Evolutionary conservation across 179 eudicot genomes (phyloP).

Genomic region (Drosera spatulata): DNA sequence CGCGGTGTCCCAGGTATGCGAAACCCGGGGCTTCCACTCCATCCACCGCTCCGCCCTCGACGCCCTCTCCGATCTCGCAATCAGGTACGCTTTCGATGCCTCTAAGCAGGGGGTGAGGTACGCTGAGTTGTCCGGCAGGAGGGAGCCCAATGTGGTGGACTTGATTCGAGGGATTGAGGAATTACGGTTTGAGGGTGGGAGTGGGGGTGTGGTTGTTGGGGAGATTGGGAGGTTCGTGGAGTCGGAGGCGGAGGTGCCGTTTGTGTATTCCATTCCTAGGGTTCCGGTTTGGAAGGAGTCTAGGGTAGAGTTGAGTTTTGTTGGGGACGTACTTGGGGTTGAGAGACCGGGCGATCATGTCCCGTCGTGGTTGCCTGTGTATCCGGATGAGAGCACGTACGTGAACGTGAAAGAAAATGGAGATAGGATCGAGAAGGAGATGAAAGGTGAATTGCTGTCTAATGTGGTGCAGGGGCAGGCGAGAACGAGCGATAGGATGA

Average conservation of each 20-base stretch:
- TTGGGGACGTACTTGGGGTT: conserved; percentile 18
- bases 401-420: conserved; percentile 22
- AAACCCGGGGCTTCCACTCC: background rate
- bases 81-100: conserved; percentile 31
- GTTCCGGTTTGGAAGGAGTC: conserved; percentile 39
- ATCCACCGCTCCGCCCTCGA: conserved; percentile 11
- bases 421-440: conserved; percentile 28
- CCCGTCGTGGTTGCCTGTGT: conserved; percentile 62
- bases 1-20: background rate
- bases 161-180: conserved; percentile 63
- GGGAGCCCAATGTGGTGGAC: conserved; percentile 56
- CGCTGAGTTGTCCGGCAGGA: conserved; percentile 48
- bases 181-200: conserved; percentile 34
- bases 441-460: conserved; percentile 8
- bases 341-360: conserved; percentile 42
- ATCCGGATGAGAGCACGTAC: conserved; percentile 40
- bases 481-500: too few species aligned
- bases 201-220: conserved; percentile 21
- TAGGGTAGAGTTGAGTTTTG: conserved; percentile 26
- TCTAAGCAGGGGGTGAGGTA: conserved; percentile 36
- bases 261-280: conserved; percentile 41
- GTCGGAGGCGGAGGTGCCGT: conserved; percentile 38
- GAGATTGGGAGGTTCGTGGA: conserved; percentile 41
- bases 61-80: conserved; percentile 40
- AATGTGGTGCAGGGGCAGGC: conserved; percentile 2